These are phyloP conservation scores for Vigna reflexopilosa DNA, from an alignment of 306 rosid genomes.

Conservation along the genomic window DNA sequence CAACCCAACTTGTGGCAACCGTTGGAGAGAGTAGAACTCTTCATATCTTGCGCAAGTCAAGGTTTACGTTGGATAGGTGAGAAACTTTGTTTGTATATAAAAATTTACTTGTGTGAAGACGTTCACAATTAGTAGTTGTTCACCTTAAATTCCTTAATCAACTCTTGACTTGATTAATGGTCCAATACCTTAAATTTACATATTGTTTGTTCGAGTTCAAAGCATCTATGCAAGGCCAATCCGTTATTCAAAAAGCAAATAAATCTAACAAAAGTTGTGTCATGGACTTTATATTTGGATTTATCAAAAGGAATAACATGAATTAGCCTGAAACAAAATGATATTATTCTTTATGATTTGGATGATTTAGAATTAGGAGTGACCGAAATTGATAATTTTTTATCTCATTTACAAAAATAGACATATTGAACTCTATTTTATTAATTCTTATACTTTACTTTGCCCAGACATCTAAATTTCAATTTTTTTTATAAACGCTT, in stretches of 20 bases:
- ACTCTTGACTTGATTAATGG: neutral
- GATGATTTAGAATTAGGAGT: neutral
- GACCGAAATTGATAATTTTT: too few species aligned
- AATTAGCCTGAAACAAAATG: neutral
- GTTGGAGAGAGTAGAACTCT: slow-evolving; percentile 66
- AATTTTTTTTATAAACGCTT: too few species aligned
- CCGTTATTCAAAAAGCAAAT: neutral
- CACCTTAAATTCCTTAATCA: slow-evolving; percentile 6
- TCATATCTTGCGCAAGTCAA: too few species aligned
- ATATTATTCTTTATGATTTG: neutral
- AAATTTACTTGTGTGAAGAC: neutral
- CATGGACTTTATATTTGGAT: neutral
- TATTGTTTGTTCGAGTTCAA: neutral
- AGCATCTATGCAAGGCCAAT: neutral
- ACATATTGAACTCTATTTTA: too few species aligned
- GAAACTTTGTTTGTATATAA: neutral
- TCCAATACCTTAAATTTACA: neutral
- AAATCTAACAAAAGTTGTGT: neutral
- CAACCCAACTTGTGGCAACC: slow-evolving; percentile 78
- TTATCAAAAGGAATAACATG: neutral
- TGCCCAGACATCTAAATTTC: too few species aligned
- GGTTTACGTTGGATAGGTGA: neutral
- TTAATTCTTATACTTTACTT: too few species aligned
- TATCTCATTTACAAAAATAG: too few species aligned
- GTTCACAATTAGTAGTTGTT: neutral